phyloP scores from a whole-genome alignment of 306 rosid species.

The Aeschynomene evenia region DNA sequence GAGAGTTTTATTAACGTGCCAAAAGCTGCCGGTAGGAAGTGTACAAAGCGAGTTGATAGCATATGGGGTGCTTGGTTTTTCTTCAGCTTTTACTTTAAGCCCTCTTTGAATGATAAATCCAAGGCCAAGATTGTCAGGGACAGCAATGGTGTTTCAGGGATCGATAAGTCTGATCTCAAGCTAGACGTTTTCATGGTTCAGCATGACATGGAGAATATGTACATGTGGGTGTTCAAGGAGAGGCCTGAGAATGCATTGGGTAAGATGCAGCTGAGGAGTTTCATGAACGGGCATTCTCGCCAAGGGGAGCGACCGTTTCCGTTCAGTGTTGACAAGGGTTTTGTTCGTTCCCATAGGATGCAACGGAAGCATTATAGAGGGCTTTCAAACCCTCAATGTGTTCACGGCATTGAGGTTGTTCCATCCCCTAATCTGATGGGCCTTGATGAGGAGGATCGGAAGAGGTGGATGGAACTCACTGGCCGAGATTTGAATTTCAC shows the following conservation, averaged over 20 bases:
- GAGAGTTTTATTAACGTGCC: conserved; percentile 65
- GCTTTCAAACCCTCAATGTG: conserved; percentile 91
- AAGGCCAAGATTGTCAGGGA: conserved; percentile 76
- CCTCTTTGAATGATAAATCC: conserved; percentile 66
- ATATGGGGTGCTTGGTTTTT: conserved; percentile 99
- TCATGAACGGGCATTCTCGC: conserved; percentile 98
- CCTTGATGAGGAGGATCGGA: conserved; percentile 71
- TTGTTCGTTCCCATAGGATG: conserved; percentile 93
- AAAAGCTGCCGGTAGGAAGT: conserved; percentile 71
- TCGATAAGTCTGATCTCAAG: conserved; percentile 84
- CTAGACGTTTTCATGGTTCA: conserved; percentile 92
- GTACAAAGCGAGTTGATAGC: conserved; percentile 75
- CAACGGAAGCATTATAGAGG: conserved; percentile 93
- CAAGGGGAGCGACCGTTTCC: conserved; percentile 95
- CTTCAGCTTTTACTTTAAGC: conserved; percentile 89
- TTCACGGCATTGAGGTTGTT: conserved; percentile 82
- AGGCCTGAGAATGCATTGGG: conserved; percentile 92
- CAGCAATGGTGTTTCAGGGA: conserved; percentile 70
- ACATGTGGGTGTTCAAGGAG: conserved; percentile 99
- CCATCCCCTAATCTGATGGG: conserved; percentile 58
- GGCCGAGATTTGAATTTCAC: conserved; percentile 81
- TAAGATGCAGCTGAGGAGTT: conserved; percentile 97
- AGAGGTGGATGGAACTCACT: conserved; percentile 86
- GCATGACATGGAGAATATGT: conserved; percentile 98
- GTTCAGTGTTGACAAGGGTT: conserved; percentile 79